A percentile compares a stretch with the other conserved stretches of the same genome.
phyloP scores from a whole-genome alignment of 345 rosid species.

The Salix viminalis region DNA sequence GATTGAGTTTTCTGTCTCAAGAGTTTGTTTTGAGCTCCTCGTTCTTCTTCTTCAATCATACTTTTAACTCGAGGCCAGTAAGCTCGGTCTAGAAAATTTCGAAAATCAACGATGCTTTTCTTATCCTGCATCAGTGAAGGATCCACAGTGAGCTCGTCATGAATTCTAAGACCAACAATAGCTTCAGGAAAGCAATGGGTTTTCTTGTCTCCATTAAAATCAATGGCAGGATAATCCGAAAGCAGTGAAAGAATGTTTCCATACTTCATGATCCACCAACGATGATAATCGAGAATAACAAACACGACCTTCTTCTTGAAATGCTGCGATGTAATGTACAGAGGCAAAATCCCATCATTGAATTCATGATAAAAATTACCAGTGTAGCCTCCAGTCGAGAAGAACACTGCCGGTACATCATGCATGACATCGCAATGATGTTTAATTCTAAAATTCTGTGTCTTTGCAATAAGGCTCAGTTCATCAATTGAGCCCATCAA shows the following conservation, averaged over 20 bases:
- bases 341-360: constrained; percentile 74
- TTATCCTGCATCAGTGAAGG: constrained; percentile 37
- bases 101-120: constrained; percentile 53
- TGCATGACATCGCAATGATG: constrained; percentile 54
- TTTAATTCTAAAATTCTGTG: constrained; percentile 7
- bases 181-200: constrained; percentile 80
- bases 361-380: constrained; percentile 86
- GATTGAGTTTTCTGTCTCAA: constrained; percentile 17
- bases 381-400: constrained; percentile 79
- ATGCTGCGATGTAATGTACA: constrained; percentile 72
- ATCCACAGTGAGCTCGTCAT: constrained; percentile 64
- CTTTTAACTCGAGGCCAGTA: constrained; percentile 50
- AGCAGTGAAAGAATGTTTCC: constrained; percentile 55
- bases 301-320: constrained; percentile 65
- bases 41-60: constrained; percentile 45
- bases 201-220: constrained; percentile 57
- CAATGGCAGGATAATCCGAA: constrained; percentile 48
- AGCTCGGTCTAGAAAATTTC: constrained; percentile 51
- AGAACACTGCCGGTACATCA: constrained; percentile 67
- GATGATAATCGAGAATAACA: constrained; percentile 72
- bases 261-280: constrained; percentile 82
- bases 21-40: constrained; percentile 29
- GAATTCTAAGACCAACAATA: constrained; percentile 67
- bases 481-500: constrained; percentile 72
- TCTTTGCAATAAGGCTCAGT: constrained; percentile 44